These are phyloP conservation scores for Diaporthe sp. DNA, from an alignment of 2,329 filamentous ascomycete species.

Conservation along the genomic window DNA sequence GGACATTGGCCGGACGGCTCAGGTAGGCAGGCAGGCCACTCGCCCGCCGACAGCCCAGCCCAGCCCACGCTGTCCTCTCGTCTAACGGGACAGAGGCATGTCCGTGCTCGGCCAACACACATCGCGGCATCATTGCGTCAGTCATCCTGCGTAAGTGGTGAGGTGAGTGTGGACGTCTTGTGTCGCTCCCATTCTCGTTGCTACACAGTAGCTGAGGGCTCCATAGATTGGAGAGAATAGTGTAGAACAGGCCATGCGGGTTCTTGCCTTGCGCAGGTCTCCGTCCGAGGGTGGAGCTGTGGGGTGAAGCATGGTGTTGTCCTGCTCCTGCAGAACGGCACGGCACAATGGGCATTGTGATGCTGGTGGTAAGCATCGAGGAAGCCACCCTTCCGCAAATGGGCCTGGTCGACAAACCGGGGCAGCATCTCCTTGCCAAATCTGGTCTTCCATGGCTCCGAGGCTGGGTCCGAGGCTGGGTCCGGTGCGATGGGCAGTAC, in stretches of 20 bases:
- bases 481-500: not conserved
- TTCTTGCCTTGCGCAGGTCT: slow-evolving; percentile 9
- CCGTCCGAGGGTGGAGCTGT: slow-evolving; percentile 24
- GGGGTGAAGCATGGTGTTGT: slow-evolving; percentile 13
- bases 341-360: slow-evolving; percentile 32
- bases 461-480: slow-evolving; percentile 28
- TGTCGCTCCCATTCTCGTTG: slow-evolving; percentile 18
- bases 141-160: slow-evolving; percentile 20
- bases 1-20: not conserved
- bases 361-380: not conserved
- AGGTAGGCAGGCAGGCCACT: not conserved
- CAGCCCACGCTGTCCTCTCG: not conserved
- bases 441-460: slow-evolving; percentile 19
- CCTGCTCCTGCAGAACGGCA: slow-evolving; percentile 6
- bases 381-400: slow-evolving; percentile 10
- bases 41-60: not conserved
- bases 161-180: slow-evolving; percentile 13
- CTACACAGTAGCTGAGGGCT: slow-evolving; percentile 3
- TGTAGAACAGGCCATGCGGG: slow-evolving; percentile 20
- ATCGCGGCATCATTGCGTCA: slow-evolving; percentile 32
- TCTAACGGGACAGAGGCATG: not conserved
- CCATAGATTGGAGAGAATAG: not conserved
- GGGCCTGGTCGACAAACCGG: not conserved
- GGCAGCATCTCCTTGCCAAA: slow-evolving; percentile 15
- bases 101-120: slow-evolving; percentile 6